These are phyloP conservation scores for Jaminaea rosea DNA, from an alignment of 1,284 basidiomycete genomes.

Conservation along the genomic window DNA sequence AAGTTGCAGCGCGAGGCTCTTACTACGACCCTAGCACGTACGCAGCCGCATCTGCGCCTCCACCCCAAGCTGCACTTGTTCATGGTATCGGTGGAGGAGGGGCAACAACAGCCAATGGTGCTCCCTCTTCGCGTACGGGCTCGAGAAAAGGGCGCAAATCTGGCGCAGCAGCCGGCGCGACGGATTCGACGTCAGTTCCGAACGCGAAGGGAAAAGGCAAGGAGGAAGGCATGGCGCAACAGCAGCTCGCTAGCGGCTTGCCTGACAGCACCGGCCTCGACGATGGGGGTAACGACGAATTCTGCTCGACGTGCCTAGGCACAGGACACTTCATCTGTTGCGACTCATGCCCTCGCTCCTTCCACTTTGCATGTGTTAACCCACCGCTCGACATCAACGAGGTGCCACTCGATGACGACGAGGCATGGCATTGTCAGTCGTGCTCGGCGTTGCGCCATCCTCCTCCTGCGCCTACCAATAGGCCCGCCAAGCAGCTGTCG, in stretches of 20 bases:
- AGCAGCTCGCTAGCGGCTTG: too few relatives aligned
- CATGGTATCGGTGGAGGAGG: too few relatives aligned
- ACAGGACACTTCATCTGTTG: constrained; percentile 68
- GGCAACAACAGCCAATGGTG: too few relatives aligned
- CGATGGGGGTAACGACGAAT: constrained; percentile 93
- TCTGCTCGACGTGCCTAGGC: constrained; percentile 77
- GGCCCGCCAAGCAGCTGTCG: background rate
- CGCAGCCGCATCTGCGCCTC: background rate
- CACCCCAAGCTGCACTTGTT: background rate
- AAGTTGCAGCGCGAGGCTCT: background rate
- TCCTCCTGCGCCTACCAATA: background rate
- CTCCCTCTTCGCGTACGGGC: too few relatives aligned
- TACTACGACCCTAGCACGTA: background rate
- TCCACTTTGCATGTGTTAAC: constrained; percentile 91
- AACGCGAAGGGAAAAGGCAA: too few relatives aligned
- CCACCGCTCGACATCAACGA: constrained; percentile 84
- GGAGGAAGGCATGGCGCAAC: too few relatives aligned
- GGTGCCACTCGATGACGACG: constrained; percentile 56
- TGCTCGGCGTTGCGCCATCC: constrained; percentile 51
- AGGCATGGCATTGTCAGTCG: constrained; percentile 84
- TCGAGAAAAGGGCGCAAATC: too few relatives aligned
- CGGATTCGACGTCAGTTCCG: too few relatives aligned
- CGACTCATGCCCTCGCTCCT: constrained; percentile 90
- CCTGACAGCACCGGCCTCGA: too few relatives aligned
- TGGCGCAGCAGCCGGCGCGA: too few relatives aligned